Percentiles rank a stretch among this genome's conserved stretches.
Conservation (phyloP, 2,329 filamentous ascomycete species). For the Neodidymelliopsis sp. region DNA sequence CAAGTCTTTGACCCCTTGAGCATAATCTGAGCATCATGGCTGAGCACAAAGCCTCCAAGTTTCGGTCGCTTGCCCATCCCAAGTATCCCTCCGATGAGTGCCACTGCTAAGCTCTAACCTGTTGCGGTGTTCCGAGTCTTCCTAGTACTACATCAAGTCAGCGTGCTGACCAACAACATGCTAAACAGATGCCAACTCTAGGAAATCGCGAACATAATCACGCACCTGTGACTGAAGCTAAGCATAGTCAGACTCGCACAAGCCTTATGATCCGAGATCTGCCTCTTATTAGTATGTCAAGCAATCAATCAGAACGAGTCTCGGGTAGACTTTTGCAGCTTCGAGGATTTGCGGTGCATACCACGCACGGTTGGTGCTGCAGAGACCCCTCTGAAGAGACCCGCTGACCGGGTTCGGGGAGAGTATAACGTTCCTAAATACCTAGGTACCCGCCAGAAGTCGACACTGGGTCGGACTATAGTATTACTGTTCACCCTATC, state of each 20-base stretch:
- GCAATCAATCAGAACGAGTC: conserved; percentile 6
- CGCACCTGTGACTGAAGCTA: conserved; percentile 22
- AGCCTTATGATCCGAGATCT: conserved; percentile 5
- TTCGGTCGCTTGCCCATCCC: not conserved
- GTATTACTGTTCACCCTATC: conserved; percentile 7
- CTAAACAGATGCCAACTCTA: not conserved
- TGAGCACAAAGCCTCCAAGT: conserved; percentile 11
- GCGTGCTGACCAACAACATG: not conserved
- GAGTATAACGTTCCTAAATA: conserved; percentile 23
- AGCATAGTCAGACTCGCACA: conserved; percentile 21
- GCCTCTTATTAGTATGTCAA: conserved; percentile 2
- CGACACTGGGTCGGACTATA: conserved; percentile 1
- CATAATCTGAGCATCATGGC: conserved; percentile 2
- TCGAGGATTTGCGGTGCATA: not conserved
- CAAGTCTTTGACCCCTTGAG: not conserved
- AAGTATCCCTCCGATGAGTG: not conserved
- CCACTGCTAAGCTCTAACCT: conserved; percentile 8
- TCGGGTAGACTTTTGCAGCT: conserved; percentile 1
- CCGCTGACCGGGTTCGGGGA: conserved; percentile 29
- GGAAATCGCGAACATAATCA: conserved; percentile 9
- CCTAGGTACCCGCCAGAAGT: conserved; percentile 22
- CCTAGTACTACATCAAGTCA: conserved; percentile 3
- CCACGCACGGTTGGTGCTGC: conserved; percentile 6
- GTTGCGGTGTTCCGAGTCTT: not conserved
- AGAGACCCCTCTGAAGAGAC: conserved; percentile 6